phyloP scores from a whole-genome alignment of 345 rosid genomes.

The Pistacia vera region DNA sequence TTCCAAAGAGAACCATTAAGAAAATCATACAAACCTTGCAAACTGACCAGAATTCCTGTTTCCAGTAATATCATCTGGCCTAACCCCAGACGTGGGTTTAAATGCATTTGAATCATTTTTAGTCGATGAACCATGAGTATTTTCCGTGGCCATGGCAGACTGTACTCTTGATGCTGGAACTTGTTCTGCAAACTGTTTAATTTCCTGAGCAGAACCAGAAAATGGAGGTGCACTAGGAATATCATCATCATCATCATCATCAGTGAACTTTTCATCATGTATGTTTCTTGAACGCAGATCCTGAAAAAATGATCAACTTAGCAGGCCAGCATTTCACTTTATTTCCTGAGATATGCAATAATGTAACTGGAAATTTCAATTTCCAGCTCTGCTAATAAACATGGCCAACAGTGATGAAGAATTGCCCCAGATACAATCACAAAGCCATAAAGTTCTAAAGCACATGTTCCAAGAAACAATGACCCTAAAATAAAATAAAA shows the following conservation, averaged over 20 bases:
- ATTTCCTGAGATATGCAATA: no score
- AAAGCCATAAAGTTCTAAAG: no score
- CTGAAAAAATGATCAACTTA: constrained; percentile 39
- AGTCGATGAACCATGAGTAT: constrained; percentile 29
- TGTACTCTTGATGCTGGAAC: constrained; percentile 30
- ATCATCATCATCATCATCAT: constrained; percentile 55
- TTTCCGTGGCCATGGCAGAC: constrained; percentile 10
- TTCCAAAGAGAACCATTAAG: constrained; percentile 8
- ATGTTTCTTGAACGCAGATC: constrained; percentile 35
- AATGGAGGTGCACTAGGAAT: constrained; percentile 93
- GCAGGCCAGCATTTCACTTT: neutral
- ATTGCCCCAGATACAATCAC: no score
- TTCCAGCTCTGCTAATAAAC: no score
- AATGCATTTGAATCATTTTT: constrained; percentile 31
- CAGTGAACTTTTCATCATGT: constrained; percentile 39
- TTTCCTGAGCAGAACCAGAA: constrained; percentile 57
- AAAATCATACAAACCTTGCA: constrained; percentile 48
- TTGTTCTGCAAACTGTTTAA: constrained; percentile 33
- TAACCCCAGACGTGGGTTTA: constrained; percentile 29
- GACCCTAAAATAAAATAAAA: no score
- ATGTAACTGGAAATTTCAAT: no score
- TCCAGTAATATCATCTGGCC: constrained; percentile 37
- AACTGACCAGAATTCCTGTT: constrained; percentile 48
- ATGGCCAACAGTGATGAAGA: no score
- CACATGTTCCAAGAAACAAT: no score